These are phyloP conservation scores for Apophysomyces elegans DNA, from an alignment of 371 early-diverging fungal species.

Conservation along the genomic window DNA sequence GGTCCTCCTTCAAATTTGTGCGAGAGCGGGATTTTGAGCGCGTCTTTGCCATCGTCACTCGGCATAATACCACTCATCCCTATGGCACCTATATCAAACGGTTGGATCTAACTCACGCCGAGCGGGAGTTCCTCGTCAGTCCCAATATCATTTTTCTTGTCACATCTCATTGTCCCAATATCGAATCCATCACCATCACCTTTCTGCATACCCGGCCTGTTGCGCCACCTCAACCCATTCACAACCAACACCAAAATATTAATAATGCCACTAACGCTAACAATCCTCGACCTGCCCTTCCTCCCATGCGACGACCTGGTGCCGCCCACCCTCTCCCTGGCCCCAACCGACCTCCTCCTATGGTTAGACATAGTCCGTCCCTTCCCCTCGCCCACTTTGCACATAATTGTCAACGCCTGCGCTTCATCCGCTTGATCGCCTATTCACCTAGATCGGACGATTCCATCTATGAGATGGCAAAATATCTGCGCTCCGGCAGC, in stretches of 20 bases:
- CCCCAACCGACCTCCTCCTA: slow-evolving; percentile 18
- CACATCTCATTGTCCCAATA: slow-evolving; percentile 42
- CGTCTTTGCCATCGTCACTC: slow-evolving; percentile 45
- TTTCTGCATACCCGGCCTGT: slow-evolving; percentile 45
- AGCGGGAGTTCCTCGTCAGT: slow-evolving; percentile 40
- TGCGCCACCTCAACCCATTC: slow-evolving; percentile 25
- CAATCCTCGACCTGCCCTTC: slow-evolving; percentile 20
- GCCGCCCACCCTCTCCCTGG: slow-evolving; percentile 17
- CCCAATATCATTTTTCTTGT: slow-evolving; percentile 44
- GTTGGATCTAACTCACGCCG: slow-evolving; percentile 45
- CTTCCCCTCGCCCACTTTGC: slow-evolving; percentile 51
- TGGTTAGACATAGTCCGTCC: slow-evolving; percentile 23
- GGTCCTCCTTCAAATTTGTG: slow-evolving; percentile 46
- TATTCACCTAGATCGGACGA: slow-evolving; percentile 54
- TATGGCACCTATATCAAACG: slow-evolving; percentile 41
- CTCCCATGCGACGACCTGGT: slow-evolving; percentile 25
- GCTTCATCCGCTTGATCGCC: slow-evolving; percentile 39
- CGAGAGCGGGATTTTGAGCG: slow-evolving; percentile 49
- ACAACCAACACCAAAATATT: too few relatives aligned
- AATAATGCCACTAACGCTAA: background rate
- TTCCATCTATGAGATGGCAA: slow-evolving; percentile 54
- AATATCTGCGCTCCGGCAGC: slow-evolving; percentile 38
- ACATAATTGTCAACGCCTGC: slow-evolving; percentile 44
- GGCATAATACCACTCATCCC: slow-evolving; percentile 24
- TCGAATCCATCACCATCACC: slow-evolving; percentile 41